These are phyloP conservation scores for Neophaeococcomyces mojaviensis DNA, from an alignment of 2,329 filamentous ascomycete species.

Conservation along the genomic window DNA sequence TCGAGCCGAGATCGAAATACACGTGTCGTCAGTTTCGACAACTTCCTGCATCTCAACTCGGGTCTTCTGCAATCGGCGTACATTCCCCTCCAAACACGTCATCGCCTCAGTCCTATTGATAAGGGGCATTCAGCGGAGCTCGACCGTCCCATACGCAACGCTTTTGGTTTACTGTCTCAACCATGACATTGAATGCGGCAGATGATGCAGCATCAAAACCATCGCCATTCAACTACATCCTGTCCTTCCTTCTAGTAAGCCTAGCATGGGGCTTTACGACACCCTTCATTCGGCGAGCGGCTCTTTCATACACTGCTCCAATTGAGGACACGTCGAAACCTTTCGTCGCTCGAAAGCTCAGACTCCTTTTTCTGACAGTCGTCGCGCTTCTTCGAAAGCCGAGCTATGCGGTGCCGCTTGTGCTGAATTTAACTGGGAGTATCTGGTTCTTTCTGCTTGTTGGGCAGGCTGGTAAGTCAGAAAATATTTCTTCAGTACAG, in stretches of 20 bases:
- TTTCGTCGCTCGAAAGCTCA: conserved; percentile 56
- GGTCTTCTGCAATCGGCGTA: too few species aligned
- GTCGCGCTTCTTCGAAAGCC: conserved; percentile 72
- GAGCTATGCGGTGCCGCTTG: conserved; percentile 72
- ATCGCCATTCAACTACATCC: conserved; percentile 64
- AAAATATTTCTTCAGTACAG: conserved; percentile 7
- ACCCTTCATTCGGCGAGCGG: conserved; percentile 82
- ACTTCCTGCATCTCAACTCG: too few species aligned
- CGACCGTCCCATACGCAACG: not conserved
- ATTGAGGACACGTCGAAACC: conserved; percentile 32
- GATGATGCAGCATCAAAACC: conserved; percentile 25
- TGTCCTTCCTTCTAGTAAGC: conserved; percentile 84
- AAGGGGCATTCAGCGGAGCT: too few species aligned
- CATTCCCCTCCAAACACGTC: too few species aligned
- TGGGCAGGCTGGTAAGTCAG: conserved; percentile 71
- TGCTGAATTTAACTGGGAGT: conserved; percentile 85
- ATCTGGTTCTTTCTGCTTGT: conserved; percentile 96
- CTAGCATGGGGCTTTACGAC: conserved; percentile 86
- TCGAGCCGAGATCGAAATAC: too few species aligned
- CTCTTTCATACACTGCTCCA: conserved; percentile 63
- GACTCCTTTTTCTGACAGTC: conserved; percentile 64
- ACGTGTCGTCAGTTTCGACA: too few species aligned
- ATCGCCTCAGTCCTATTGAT: too few species aligned
- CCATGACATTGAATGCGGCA: conserved; percentile 12
- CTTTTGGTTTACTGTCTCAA: not conserved